Percentiles rank a stretch among this genome's conserved stretches.
Conservation (phyloP, 345 rosid species). For the Sisymbrium altissimum region DNA sequence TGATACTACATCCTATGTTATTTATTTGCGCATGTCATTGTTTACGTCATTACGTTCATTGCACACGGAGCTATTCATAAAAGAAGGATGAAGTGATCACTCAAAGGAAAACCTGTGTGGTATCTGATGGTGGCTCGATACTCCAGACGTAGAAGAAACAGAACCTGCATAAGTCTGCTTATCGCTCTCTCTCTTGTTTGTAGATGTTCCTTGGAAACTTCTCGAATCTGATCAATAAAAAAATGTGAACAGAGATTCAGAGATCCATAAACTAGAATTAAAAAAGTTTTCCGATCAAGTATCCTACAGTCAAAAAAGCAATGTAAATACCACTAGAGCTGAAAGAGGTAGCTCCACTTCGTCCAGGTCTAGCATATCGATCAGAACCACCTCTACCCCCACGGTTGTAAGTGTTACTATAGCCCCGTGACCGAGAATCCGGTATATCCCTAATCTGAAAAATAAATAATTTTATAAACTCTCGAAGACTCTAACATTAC, state of each 20-base stretch:
- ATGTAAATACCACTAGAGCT: slow-evolving; percentile 49
- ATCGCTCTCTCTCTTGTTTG: slow-evolving; percentile 74
- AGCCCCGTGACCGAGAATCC: slow-evolving; percentile 59
- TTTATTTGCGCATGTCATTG: neutral
- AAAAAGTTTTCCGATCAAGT: neutral
- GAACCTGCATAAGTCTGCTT: slow-evolving; percentile 46
- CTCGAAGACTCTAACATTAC: neutral
- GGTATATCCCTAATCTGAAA: slow-evolving; percentile 65
- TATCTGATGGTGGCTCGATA: slow-evolving; percentile 34
- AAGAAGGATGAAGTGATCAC: slow-evolving; percentile 7
- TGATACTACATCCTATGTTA: neutral
- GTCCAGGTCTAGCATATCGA: slow-evolving; percentile 55
- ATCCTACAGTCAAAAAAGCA: neutral
- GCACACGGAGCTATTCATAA: slow-evolving; percentile 17
- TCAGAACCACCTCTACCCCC: slow-evolving; percentile 67
- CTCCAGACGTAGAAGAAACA: slow-evolving; percentile 47
- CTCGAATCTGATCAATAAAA: slow-evolving; percentile 49
- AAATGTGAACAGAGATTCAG: slow-evolving; percentile 17
- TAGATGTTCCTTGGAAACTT: slow-evolving; percentile 44
- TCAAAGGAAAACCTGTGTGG: slow-evolving; percentile 47
- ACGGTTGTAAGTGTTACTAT: slow-evolving; percentile 43
- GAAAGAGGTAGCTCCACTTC: slow-evolving; percentile 45
- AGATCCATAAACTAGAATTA: neutral
- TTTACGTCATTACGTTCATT: slow-evolving; percentile 48
- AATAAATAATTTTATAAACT: slow-evolving; percentile 1